phyloP scores from a whole-genome alignment of 179 eudicot species.

The Silene coronaria region DNA sequence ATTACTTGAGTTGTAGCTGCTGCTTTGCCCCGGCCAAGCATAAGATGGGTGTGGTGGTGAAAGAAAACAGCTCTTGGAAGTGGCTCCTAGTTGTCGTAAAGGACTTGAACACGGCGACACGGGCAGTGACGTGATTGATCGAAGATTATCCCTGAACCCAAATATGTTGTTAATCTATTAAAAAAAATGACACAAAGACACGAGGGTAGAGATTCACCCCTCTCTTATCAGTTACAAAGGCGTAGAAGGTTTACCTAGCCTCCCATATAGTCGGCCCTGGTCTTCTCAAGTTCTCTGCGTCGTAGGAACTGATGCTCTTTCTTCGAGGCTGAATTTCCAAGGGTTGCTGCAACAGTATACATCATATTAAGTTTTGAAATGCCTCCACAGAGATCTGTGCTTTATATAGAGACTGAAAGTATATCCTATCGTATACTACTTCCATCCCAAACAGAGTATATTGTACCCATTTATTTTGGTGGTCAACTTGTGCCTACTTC shows the following conservation, averaged over 20 bases:
- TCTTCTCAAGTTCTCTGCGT: constrained; percentile 41
- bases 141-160: constrained; percentile 54
- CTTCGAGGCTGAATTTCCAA: constrained; percentile 69
- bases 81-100: constrained; percentile 50
- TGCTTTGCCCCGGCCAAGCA: constrained; percentile 44
- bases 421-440: background rate
- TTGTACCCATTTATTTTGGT: background rate
- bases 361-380: background rate
- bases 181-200: background rate
- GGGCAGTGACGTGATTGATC: constrained; percentile 74
- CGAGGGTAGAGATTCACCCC: background rate
- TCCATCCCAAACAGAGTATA: background rate
- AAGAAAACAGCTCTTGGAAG: constrained; percentile 55
- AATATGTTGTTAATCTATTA: background rate
- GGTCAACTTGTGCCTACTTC: too few species aligned
- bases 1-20: constrained; percentile 34
- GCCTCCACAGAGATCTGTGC: background rate
- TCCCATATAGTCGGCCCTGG: constrained; percentile 40
- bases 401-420: background rate
- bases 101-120: constrained; percentile 96
- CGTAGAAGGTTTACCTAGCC: constrained; percentile 28
- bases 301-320: constrained; percentile 46
- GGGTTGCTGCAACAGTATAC: constrained; percentile 46
- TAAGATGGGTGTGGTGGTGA: constrained; percentile 88
- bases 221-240: background rate